Evolutionary conservation across 768 basidiomycete genomes (phyloP).

Genomic region (Amylocystis lapponica): DNA sequence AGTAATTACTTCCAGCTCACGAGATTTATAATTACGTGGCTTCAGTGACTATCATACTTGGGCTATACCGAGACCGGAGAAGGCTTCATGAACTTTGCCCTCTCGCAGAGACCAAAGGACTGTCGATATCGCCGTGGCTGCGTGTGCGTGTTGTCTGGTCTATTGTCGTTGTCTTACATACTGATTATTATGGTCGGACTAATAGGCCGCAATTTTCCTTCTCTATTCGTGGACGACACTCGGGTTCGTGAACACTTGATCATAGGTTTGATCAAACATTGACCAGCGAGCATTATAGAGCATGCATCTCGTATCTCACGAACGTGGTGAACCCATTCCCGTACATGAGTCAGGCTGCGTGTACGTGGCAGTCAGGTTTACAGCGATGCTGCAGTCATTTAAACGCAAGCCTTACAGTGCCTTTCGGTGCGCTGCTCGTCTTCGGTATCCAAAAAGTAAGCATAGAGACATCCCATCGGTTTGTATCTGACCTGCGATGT

Average conservation of each 20-base stretch:
- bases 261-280: not conserved
- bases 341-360: slow-evolving; percentile 44
- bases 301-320: slow-evolving; percentile 12
- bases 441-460: slow-evolving; percentile 46
- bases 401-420: slow-evolving; percentile 33
- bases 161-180: not conserved
- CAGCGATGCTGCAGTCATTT: slow-evolving; percentile 4
- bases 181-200: not conserved
- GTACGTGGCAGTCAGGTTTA: slow-evolving; percentile 27
- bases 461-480: too few relatives aligned
- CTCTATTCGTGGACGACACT: slow-evolving; percentile 39
- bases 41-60: slow-evolving; percentile 37
- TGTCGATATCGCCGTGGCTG: slow-evolving; percentile 16
- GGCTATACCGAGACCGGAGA: slow-evolving; percentile 37
- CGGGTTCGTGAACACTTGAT: slow-evolving; percentile 29
- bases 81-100: slow-evolving; percentile 16
- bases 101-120: slow-evolving; percentile 8
- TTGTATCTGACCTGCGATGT: too few relatives aligned
- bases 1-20: too few relatives aligned
- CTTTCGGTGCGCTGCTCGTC: slow-evolving; percentile 40
- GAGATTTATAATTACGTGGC: slow-evolving; percentile 3
- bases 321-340: slow-evolving; percentile 22
- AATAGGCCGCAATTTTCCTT: slow-evolving; percentile 33
- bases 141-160: slow-evolving; percentile 9
- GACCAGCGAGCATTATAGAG: slow-evolving; percentile 3